Conservation (phyloP, 2,329 filamentous ascomycete genomes). For the Podosphaera fusca region DNA sequence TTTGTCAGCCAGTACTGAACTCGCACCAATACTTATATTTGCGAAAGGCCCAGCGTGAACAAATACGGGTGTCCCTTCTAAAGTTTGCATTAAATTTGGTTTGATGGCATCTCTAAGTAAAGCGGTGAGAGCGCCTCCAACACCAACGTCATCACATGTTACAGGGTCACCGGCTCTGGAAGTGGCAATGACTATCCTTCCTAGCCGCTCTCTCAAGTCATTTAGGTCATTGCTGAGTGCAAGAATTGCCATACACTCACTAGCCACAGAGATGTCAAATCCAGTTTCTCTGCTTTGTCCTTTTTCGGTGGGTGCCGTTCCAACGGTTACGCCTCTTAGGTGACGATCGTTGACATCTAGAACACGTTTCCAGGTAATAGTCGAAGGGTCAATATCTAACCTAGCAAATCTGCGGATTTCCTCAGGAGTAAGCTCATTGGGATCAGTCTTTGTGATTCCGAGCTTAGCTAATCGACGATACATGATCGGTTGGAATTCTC, state of each 20-base stretch:
- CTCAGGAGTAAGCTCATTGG: conserved; percentile 71
- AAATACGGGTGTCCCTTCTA: conserved; percentile 92
- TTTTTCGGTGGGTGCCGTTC: conserved; percentile 74
- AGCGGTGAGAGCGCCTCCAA: conserved; percentile 73
- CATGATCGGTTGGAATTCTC: conserved; percentile 74
- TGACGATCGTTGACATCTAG: conserved; percentile 95
- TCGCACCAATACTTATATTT: conserved; percentile 95
- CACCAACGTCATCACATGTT: conserved; percentile 87
- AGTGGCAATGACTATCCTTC: conserved; percentile 84
- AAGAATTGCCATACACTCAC: conserved; percentile 95
- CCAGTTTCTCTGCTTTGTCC: conserved; percentile 71
- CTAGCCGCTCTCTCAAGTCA: conserved; percentile 83
- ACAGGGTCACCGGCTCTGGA: conserved; percentile 72
- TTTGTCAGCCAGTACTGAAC: conserved; percentile 84
- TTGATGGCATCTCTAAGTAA: conserved; percentile 98
- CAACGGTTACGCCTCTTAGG: conserved; percentile 70
- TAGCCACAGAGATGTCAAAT: conserved; percentile 94
- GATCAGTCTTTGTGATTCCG: conserved; percentile 85
- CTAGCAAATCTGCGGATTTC: conserved; percentile 78
- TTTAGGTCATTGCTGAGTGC: conserved; percentile 69
- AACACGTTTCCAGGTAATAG: conserved; percentile 91
- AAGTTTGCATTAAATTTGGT: conserved; percentile 93
- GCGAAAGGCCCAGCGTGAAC: conserved; percentile 95
- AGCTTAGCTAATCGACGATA: conserved; percentile 85
- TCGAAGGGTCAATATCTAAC: conserved; percentile 86